Percentiles rank a stretch among this genome's conserved stretches.
phyloP scores from a whole-genome alignment of 768 basidiomycete species.

The Crucibulum laeve region DNA sequence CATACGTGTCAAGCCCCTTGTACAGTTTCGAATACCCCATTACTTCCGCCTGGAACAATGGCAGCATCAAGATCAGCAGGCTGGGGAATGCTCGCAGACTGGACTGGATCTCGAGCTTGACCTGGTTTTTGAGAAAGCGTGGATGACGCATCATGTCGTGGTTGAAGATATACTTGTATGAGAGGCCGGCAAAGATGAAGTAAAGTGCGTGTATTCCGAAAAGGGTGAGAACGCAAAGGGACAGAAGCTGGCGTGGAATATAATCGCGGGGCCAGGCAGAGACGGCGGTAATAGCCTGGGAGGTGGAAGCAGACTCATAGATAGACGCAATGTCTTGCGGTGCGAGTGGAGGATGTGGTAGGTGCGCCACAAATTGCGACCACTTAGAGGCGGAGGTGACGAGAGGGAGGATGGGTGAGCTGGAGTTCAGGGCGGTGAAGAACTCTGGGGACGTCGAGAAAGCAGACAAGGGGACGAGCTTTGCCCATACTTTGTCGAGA shows the following conservation, averaged over 20 bases:
- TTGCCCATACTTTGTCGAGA: constrained; percentile 79
- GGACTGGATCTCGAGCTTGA: constrained; percentile 69
- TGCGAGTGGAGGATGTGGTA: constrained; percentile 54
- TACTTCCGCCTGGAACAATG: constrained; percentile 93
- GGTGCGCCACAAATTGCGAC: constrained; percentile 47
- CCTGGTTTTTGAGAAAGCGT: constrained; percentile 86
- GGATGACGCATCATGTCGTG: constrained; percentile 95
- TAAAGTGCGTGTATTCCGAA: constrained; percentile 84
- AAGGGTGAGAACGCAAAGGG: constrained; percentile 67
- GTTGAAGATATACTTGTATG: constrained; percentile 88
- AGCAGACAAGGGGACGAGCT: constrained; percentile 61
- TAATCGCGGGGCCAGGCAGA: constrained; percentile 88
- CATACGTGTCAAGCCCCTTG: constrained; percentile 73
- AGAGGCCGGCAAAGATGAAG: constrained; percentile 81
- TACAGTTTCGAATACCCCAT: constrained; percentile 82
- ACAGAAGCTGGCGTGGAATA: constrained; percentile 71
- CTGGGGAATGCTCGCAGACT: constrained; percentile 76
- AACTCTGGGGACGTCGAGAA: constrained; percentile 27
- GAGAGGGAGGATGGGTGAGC: constrained; percentile 27
- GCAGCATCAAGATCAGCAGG: constrained; percentile 82
- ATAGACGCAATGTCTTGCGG: constrained; percentile 27
- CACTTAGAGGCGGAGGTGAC: constrained; percentile 36
- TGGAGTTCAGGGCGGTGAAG: constrained; percentile 28
- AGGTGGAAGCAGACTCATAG: constrained; percentile 13
- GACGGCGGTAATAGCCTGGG: constrained; percentile 27